phyloP scores from a whole-genome alignment of 495 filamentous ascomycete species.

The Trypethelium eluteriae region DNA sequence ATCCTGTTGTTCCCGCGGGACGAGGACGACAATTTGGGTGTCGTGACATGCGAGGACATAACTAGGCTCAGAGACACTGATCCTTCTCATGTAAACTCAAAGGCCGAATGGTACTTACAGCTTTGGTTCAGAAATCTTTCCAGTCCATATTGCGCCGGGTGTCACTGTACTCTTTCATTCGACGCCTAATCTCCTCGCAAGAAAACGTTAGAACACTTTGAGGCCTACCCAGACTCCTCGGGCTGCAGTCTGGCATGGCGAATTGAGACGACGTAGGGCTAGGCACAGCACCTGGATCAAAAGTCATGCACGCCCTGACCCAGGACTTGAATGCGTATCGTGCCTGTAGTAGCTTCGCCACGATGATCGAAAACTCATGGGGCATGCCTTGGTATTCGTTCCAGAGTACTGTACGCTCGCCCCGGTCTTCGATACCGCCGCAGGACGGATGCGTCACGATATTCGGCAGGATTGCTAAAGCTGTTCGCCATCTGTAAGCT shows the following conservation, averaged over 20 bases:
- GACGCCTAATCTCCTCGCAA: background rate
- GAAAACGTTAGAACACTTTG: background rate
- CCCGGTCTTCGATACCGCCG: background rate
- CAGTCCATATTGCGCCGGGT: background rate
- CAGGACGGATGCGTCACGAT: background rate
- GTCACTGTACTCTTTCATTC: background rate
- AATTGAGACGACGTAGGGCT: background rate
- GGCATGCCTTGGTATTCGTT: constrained; percentile 1
- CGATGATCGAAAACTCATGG: constrained; percentile 6
- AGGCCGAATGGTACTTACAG: background rate
- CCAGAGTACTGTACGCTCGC: background rate
- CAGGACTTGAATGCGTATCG: background rate
- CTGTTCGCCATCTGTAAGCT: background rate
- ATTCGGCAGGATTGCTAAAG: background rate
- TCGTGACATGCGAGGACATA: too few relatives aligned
- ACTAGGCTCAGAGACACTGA: too few relatives aligned
- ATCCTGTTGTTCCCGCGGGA: too few relatives aligned
- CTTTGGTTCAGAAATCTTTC: background rate
- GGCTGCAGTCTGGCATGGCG: background rate
- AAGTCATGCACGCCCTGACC: background rate
- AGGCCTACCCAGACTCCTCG: background rate
- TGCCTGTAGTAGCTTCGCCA: background rate
- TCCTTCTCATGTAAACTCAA: too few relatives aligned
- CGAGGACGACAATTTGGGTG: too few relatives aligned
- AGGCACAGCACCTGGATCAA: background rate